Percentiles rank a stretch among this genome's conserved stretches.
phyloP scores from a whole-genome alignment of 2,329 filamentous ascomycete species.

The Coniochaeta ligniaria region DNA sequence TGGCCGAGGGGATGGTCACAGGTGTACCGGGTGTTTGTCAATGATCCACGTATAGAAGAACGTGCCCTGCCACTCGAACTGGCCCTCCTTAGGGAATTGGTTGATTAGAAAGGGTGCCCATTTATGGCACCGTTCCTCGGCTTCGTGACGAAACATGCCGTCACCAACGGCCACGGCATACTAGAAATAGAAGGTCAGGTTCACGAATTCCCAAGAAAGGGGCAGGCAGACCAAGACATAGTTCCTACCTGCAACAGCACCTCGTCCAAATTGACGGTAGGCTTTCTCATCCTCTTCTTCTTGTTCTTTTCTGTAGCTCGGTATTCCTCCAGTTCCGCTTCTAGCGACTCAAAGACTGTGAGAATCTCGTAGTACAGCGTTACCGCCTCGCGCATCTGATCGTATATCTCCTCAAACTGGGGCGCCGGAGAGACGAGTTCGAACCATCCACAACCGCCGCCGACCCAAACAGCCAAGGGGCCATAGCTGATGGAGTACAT shows the following conservation, averaged over 20 bases:
- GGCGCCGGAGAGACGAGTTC: constrained; percentile 50
- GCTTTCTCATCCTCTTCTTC: constrained; percentile 17
- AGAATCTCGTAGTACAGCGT: constrained; percentile 56
- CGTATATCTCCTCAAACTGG: constrained; percentile 48
- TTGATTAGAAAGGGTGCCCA: constrained; percentile 45
- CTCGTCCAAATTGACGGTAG: constrained; percentile 19
- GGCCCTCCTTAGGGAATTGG: constrained; percentile 37
- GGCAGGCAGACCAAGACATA: background rate
- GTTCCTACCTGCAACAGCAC: constrained; percentile 27
- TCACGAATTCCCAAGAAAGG: background rate
- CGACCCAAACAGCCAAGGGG: constrained; percentile 54
- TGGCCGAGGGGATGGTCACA: constrained; percentile 1
- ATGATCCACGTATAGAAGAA: constrained; percentile 42
- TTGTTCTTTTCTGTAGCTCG: constrained; percentile 20
- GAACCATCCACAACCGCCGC: constrained; percentile 60
- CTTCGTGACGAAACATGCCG: constrained; percentile 43
- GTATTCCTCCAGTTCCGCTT: constrained; percentile 14
- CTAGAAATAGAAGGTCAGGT: constrained; percentile 22
- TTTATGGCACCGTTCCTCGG: constrained; percentile 34
- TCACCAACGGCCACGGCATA: constrained; percentile 47
- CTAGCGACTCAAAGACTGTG: constrained; percentile 42
- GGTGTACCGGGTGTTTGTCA: constrained; percentile 28
- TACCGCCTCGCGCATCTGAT: constrained; percentile 56
- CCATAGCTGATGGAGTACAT: constrained; percentile 49
- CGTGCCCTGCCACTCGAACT: constrained; percentile 35